Percentiles rank a stretch among this genome's conserved stretches.
phyloP scores from a whole-genome alignment of 2,329 filamentous ascomycete species.

The Purpureocillium takamizusanense region DNA sequence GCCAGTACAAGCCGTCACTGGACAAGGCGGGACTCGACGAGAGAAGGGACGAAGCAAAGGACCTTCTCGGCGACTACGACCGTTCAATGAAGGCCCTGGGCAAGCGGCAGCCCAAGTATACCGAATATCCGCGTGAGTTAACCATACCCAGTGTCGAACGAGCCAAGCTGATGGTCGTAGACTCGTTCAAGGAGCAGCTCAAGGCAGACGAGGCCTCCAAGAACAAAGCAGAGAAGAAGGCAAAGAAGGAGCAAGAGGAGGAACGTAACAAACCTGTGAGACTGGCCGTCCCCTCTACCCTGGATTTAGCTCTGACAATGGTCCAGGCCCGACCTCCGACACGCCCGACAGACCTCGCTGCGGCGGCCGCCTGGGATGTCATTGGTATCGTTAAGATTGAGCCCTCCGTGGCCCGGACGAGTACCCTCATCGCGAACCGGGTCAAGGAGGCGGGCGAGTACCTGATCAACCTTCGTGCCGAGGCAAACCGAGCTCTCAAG shows the following conservation, averaged over 20 bases:
- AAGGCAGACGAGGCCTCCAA: conserved; percentile 35
- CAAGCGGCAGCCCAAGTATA: conserved; percentile 35
- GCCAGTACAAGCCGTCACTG: conserved; percentile 28
- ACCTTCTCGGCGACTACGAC: conserved; percentile 30
- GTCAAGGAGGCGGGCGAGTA: conserved; percentile 43
- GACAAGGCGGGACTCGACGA: conserved; percentile 32
- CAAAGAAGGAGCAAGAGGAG: conserved; percentile 31
- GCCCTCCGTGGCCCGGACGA: conserved; percentile 25
- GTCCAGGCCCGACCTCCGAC: conserved; percentile 28
- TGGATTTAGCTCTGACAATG: not conserved
- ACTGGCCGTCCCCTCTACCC: not conserved
- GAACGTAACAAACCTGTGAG: conserved; percentile 30
- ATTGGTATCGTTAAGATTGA: conserved; percentile 41
- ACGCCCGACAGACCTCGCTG: conserved; percentile 34
- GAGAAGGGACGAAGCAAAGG: conserved; percentile 28
- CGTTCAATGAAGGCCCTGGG: conserved; percentile 30
- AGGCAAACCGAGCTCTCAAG: conserved; percentile 37
- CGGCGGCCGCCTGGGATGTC: conserved; percentile 43
- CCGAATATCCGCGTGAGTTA: conserved; percentile 32
- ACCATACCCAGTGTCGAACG: not conserved
- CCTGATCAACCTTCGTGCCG: conserved; percentile 36
- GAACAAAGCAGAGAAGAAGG: conserved; percentile 36
- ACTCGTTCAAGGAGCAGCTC: conserved; percentile 36
- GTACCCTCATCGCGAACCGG: conserved; percentile 31
- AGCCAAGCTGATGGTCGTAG: conserved; percentile 7